phyloP scores from a whole-genome alignment of 2,329 filamentous ascomycete species.

The Blastomyces percursus region DNA sequence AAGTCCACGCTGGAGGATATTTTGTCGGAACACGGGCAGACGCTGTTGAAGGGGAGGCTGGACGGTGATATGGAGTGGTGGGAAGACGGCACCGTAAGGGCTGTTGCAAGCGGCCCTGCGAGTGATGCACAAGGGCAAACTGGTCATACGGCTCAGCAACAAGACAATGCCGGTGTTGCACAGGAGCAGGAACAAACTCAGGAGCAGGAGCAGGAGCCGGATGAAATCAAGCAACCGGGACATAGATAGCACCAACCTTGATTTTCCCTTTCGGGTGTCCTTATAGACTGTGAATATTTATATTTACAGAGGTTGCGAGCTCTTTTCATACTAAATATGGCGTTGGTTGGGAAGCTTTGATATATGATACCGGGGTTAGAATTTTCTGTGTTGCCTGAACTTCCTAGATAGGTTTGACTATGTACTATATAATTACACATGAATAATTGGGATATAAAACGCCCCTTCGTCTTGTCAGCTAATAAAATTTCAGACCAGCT shows the following conservation, averaged over 20 bases:
- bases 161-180: neutral
- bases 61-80: constrained; percentile 90
- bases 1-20: constrained; percentile 36
- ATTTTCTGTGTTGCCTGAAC: neutral
- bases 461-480: neutral
- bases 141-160: neutral
- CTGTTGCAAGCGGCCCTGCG: neutral
- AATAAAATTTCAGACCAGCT: neutral
- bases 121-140: neutral
- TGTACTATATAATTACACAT: neutral
- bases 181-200: neutral
- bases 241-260: neutral
- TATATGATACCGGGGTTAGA: neutral
- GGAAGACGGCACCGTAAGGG: constrained; percentile 47
- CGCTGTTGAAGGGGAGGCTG: constrained; percentile 65
- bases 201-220: neutral
- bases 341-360: neutral
- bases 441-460: neutral
- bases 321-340: neutral
- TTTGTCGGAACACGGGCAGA: constrained; percentile 43
- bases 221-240: neutral
- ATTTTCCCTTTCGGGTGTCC: neutral
- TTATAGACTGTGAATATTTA: neutral
- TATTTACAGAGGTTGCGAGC: neutral
- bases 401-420: neutral